Percentiles rank a stretch among this genome's conserved stretches.
Evolutionary conservation across 352 stramenopile genomes (phyloP).

Genomic region (Phytophthora europaea): DNA sequence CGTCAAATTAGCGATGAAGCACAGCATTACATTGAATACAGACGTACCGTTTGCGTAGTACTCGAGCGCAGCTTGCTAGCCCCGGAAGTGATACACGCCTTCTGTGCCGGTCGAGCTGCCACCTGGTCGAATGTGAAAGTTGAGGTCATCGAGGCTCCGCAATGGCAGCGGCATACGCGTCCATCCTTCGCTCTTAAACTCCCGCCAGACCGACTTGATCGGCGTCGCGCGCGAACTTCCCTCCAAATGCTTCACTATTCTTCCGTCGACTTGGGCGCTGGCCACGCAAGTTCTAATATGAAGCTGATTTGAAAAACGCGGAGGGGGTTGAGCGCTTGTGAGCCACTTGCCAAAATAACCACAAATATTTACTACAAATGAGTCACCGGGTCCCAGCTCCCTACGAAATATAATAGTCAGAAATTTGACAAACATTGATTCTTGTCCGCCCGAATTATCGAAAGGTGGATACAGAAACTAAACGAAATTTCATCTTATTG

Average conservation of each 20-base stretch:
- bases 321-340: background rate
- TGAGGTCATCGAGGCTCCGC: constrained; percentile 6
- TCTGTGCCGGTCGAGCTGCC: background rate
- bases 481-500: too few relatives aligned
- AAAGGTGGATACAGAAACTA: too few relatives aligned
- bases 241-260: background rate
- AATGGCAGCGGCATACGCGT: background rate
- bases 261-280: background rate
- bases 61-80: constrained; percentile 8
- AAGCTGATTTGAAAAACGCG: background rate
- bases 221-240: background rate
- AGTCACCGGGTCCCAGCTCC: background rate
- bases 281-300: background rate
- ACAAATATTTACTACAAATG: background rate
- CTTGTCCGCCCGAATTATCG: too few relatives aligned
- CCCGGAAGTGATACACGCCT: constrained; percentile 4
- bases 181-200: constrained; percentile 8
- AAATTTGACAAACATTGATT: too few relatives aligned
- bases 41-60: constrained; percentile 12
- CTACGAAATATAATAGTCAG: too few relatives aligned
- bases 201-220: constrained; percentile 8
- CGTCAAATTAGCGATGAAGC: background rate
- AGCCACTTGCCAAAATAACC: background rate
- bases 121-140: constrained; percentile 10
- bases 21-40: background rate